Evolutionary conservation across 345 rosid genomes (phyloP).

Genomic region (Carallia pectinifolia): DNA sequence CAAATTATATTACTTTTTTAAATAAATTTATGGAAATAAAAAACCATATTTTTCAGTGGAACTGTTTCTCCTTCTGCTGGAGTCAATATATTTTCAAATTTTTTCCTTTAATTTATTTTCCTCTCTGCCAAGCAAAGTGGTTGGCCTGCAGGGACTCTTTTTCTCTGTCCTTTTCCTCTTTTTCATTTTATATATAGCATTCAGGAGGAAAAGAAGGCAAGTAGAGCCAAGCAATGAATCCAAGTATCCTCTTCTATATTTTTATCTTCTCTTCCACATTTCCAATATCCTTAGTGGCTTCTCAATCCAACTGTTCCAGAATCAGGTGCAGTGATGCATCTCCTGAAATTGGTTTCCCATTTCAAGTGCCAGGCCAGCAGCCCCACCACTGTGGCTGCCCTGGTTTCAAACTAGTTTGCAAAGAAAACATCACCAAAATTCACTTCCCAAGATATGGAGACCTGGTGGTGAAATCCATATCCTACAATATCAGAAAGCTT

Average conservation of each 20-base stretch:
- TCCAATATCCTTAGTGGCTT: slow-evolving; percentile 18
- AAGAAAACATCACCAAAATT: slow-evolving; percentile 45
- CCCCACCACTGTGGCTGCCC: slow-evolving; percentile 26
- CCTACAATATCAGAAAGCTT: slow-evolving; percentile 31
- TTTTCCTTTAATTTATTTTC: too few relatives aligned
- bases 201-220: too few relatives aligned
- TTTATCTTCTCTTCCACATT: slow-evolving; percentile 24
- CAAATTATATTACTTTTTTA: too few relatives aligned
- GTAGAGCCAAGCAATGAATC: slow-evolving; percentile 14
- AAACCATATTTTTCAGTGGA: too few relatives aligned
- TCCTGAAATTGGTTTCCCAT: slow-evolving; percentile 51
- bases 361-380: slow-evolving; percentile 24
- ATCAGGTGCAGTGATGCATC: slow-evolving; percentile 30
- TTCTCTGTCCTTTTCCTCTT: too few relatives aligned
- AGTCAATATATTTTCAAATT: too few relatives aligned
- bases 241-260: slow-evolving; percentile 13
- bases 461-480: slow-evolving; percentile 53
- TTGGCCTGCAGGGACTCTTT: too few relatives aligned
- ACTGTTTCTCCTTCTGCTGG: too few relatives aligned
- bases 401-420: slow-evolving; percentile 49
- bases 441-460: slow-evolving; percentile 43
- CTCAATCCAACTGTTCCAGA: slow-evolving; percentile 12
- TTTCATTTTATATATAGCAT: too few relatives aligned
- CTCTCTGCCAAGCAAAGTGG: too few relatives aligned
- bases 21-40: too few relatives aligned